Evolutionary conservation across 306 rosid species (phyloP).

Genomic region (Herpetospermum pedunculosum): DNA sequence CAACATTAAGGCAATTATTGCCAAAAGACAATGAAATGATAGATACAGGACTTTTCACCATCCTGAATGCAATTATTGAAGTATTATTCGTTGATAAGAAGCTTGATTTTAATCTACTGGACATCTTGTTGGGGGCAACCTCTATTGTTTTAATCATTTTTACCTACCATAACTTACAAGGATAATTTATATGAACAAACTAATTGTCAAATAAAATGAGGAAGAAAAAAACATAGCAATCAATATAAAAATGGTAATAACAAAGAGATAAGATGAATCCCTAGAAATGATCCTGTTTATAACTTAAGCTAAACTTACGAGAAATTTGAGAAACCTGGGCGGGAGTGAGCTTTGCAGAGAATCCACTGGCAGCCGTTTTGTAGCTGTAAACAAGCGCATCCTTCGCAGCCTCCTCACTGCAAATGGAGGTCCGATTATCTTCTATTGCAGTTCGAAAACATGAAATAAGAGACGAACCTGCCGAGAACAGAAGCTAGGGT

Average conservation of each 20-base stretch:
- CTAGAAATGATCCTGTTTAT: not conserved
- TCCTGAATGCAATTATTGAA: not conserved
- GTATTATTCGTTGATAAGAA: not conserved
- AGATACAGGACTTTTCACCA: not conserved
- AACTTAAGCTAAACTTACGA: slow-evolving; percentile 17
- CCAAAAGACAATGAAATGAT: not conserved
- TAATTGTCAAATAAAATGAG: not conserved
- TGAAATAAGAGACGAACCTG: slow-evolving; percentile 27
- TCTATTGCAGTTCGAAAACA: not conserved
- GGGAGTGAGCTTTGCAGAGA: slow-evolving; percentile 88
- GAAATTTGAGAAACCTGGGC: slow-evolving; percentile 36
- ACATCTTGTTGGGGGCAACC: not conserved
- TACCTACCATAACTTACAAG: not conserved
- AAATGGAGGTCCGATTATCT: not conserved
- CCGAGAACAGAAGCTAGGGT: slow-evolving; percentile 83
- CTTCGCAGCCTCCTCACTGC: slow-evolving; percentile 85
- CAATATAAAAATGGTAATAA: too few species aligned
- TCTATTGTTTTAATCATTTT: not conserved
- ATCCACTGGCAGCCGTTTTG: slow-evolving; percentile 80
- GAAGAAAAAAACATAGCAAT: too few species aligned
- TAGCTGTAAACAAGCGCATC: slow-evolving; percentile 80
- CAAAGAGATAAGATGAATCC: too few species aligned
- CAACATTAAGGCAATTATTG: not conserved
- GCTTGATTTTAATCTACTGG: not conserved
- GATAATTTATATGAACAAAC: not conserved